Evolutionary conservation across 352 stramenopile species (phyloP).

Genomic region (Phytopythium sindhum): DNA sequence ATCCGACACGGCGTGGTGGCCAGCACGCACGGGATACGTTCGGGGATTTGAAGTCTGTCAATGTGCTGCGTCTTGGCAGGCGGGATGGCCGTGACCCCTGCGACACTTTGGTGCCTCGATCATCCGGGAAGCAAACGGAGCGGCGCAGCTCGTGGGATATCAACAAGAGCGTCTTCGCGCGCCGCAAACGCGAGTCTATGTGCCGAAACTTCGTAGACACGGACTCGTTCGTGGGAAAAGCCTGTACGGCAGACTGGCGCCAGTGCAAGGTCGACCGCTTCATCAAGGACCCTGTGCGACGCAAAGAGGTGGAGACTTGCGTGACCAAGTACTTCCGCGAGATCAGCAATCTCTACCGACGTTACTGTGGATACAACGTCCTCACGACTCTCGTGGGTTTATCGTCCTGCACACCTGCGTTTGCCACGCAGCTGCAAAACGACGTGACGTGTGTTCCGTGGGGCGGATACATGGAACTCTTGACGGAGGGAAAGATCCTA

Average conservation of each 20-base stretch:
- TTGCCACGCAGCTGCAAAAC: slow-evolving; percentile 56
- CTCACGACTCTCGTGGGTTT: slow-evolving; percentile 47
- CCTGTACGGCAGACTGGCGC: slow-evolving; percentile 59
- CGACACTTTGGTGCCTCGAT: slow-evolving; percentile 64
- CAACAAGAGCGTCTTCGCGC: slow-evolving; percentile 74
- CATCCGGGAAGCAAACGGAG: slow-evolving; percentile 35
- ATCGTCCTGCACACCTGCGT: slow-evolving; percentile 28
- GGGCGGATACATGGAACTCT: slow-evolving; percentile 68
- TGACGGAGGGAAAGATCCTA: slow-evolving; percentile 55
- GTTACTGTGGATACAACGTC: slow-evolving; percentile 62
- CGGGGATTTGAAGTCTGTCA: slow-evolving; percentile 39
- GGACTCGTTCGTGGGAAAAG: slow-evolving; percentile 60
- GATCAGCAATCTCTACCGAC: slow-evolving; percentile 57
- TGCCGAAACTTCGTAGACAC: slow-evolving; percentile 67
- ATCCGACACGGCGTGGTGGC: background rate
- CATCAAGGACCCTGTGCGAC: slow-evolving; percentile 51
- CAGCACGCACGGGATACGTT: slow-evolving; percentile 11
- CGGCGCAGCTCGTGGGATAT: slow-evolving; percentile 63
- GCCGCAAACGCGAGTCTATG: slow-evolving; percentile 51
- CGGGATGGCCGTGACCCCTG: slow-evolving; percentile 64
- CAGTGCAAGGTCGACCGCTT: slow-evolving; percentile 80
- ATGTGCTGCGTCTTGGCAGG: slow-evolving; percentile 46
- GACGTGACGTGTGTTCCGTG: slow-evolving; percentile 69
- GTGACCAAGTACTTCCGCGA: slow-evolving; percentile 53
- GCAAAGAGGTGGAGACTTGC: slow-evolving; percentile 55